Conservation (phyloP, 108 stramenopile species). For the Cylindrotheca fusiformis region DNA sequence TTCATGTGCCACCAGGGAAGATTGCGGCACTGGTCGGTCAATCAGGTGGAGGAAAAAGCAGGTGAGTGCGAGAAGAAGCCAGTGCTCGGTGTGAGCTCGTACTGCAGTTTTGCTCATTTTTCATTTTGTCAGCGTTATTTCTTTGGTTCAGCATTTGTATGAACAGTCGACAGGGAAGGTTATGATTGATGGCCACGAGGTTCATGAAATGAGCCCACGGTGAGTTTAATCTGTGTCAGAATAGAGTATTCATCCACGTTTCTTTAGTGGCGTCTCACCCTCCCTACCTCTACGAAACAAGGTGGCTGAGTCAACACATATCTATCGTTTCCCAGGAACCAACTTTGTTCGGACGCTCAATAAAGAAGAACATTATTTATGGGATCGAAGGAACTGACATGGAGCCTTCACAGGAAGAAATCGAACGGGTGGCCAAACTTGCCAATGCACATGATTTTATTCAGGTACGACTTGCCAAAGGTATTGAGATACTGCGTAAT, state of each 20-base stretch:
- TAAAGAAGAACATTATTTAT: conserved; percentile 84
- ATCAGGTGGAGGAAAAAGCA: conserved; percentile 78
- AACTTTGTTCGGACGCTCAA: conserved; percentile 77
- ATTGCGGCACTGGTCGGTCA: conserved; percentile 82
- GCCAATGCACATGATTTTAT: conserved; percentile 87
- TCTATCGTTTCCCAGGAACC: conserved; percentile 89
- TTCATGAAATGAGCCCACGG: conserved; percentile 42
- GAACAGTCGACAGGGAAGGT: conserved; percentile 58
- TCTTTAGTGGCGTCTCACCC: no score
- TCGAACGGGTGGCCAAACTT: conserved; percentile 68
- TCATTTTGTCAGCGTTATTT: conserved; percentile 33
- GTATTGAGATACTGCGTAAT: neutral
- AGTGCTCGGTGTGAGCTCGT: neutral
- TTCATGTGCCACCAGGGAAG: conserved; percentile 45
- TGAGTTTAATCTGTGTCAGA: no score
- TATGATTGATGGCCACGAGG: conserved; percentile 45
- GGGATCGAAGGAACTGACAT: conserved; percentile 61
- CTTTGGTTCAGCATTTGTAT: conserved; percentile 80
- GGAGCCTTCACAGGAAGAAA: conserved; percentile 61
- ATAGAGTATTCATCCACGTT: neutral
- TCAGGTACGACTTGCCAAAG: conserved; percentile 8
- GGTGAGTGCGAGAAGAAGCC: no score
- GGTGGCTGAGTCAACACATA: conserved; percentile 43
- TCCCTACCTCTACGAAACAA: no score
- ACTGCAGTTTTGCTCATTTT: neutral